Evolutionary conservation across 331 rosid species (phyloP).

Genomic region (Dryas integrifolia): DNA sequence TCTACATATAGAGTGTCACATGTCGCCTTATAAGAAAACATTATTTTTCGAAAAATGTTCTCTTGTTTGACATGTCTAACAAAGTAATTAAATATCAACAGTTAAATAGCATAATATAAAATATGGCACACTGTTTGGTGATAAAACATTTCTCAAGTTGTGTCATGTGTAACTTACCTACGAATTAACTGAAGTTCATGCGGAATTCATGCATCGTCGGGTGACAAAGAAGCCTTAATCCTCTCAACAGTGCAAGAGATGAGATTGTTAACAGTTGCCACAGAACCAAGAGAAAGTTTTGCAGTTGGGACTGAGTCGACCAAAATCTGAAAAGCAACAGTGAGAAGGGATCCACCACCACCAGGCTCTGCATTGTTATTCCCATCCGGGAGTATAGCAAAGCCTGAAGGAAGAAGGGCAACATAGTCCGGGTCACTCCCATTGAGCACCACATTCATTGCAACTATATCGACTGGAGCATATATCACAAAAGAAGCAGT

Average conservation of each 20-base stretch:
- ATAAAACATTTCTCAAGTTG: no score
- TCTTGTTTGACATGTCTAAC: no score
- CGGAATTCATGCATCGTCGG: constrained; percentile 39
- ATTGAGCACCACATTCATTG: constrained; percentile 82
- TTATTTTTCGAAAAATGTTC: no score
- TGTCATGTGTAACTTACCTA: background rate
- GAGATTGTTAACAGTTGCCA: constrained; percentile 89
- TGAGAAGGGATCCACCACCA: constrained; percentile 76
- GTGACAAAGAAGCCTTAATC: constrained; percentile 74
- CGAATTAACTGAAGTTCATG: background rate
- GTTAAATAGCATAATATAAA: no score
- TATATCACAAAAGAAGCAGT: constrained; percentile 81
- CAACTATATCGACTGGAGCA: constrained; percentile 87
- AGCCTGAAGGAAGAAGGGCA: constrained; percentile 93
- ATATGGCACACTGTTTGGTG: no score
- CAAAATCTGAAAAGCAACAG: constrained; percentile 92
- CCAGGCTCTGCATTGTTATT: constrained; percentile 43
- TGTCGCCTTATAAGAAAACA: no score
- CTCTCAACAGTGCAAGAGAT: constrained; percentile 93
- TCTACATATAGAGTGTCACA: no score
- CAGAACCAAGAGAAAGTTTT: constrained; percentile 89
- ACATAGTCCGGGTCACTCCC: constrained; percentile 97
- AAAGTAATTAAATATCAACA: no score
- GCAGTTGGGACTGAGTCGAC: constrained; percentile 95
- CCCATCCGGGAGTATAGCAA: constrained; percentile 85